A percentile compares a stretch with the other conserved stretches of the same genome.
Conservation (phyloP, 2,329 filamentous ascomycete genomes). For the Pseudogymnoascus sp. region DNA sequence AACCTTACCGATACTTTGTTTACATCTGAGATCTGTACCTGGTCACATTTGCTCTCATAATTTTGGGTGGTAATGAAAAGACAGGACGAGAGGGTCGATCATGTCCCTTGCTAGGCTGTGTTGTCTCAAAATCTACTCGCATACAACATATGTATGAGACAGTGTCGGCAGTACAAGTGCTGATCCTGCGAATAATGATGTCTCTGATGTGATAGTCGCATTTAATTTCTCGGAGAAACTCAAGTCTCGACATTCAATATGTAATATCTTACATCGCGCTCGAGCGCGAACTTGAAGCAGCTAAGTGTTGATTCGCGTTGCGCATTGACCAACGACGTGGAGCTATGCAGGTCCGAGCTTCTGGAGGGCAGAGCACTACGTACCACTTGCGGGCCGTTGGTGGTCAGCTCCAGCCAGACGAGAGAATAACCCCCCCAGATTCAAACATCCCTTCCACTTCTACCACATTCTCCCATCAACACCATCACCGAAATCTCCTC, state of each 20-base stretch:
- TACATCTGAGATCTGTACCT: not conserved
- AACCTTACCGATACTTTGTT: not conserved
- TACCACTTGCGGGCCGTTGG: not conserved
- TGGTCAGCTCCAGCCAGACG: conserved; percentile 5
- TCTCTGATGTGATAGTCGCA: not conserved
- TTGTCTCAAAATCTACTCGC: not conserved
- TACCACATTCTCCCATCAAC: conserved; percentile 8
- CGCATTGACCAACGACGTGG: conserved; percentile 8
- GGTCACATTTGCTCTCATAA: not conserved
- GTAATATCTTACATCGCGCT: not conserved
- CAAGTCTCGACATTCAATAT: not conserved
- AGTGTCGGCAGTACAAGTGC: not conserved
- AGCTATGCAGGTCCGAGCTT: conserved; percentile 10
- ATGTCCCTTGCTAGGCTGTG: not conserved
- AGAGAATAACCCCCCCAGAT: conserved; percentile 6
- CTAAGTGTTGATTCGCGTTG: conserved; percentile 1
- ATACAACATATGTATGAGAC: not conserved
- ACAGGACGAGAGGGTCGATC: not conserved
- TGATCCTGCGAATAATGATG: not conserved
- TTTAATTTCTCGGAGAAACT: conserved; percentile 4
- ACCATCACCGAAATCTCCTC: conserved; percentile 6
- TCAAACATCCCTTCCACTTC: not conserved
- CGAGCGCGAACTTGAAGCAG: not conserved
- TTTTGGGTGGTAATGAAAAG: not conserved
- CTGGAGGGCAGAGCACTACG: not conserved